phyloP scores from a whole-genome alignment of 371 early-diverging fungal genomes.

The Gilbertella persicaria region DNA sequence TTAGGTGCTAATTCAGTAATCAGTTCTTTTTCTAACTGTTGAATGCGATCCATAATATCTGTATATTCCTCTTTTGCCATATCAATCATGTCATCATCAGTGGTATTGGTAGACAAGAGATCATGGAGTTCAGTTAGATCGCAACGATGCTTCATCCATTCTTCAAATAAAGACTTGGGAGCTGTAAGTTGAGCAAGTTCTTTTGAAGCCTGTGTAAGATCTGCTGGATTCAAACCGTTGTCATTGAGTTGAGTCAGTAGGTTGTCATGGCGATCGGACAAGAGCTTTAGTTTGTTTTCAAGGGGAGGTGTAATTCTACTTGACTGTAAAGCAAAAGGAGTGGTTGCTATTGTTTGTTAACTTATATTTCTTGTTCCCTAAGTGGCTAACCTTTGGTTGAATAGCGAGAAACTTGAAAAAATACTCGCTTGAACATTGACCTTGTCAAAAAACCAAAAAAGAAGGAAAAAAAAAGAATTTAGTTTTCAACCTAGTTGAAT shows the following conservation, averaged over 20 bases:
- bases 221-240: slow-evolving; percentile 18
- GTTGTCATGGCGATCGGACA: slow-evolving; percentile 40
- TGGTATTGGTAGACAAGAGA: slow-evolving; percentile 17
- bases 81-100: slow-evolving; percentile 54
- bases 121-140: slow-evolving; percentile 37
- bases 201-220: slow-evolving; percentile 38
- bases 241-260: slow-evolving; percentile 31
- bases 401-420: neutral
- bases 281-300: slow-evolving; percentile 25
- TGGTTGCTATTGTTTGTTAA: neutral
- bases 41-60: slow-evolving; percentile 32
- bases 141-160: slow-evolving; percentile 34
- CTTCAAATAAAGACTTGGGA: slow-evolving; percentile 30
- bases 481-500: too few relatives aligned
- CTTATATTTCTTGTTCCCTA: neutral
- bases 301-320: slow-evolving; percentile 40
- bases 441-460: too few relatives aligned
- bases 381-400: neutral
- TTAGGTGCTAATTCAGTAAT: slow-evolving; percentile 58
- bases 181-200: slow-evolving; percentile 33
- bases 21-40: slow-evolving; percentile 46
- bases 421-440: neutral
- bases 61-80: slow-evolving; percentile 61
- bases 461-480: too few relatives aligned
- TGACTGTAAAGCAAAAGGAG: slow-evolving; percentile 14